Percentiles rank a stretch among this genome's conserved stretches.
Conservation (phyloP, 2,329 filamentous ascomycete species). For the Paraphoma chrysanthemicola region DNA sequence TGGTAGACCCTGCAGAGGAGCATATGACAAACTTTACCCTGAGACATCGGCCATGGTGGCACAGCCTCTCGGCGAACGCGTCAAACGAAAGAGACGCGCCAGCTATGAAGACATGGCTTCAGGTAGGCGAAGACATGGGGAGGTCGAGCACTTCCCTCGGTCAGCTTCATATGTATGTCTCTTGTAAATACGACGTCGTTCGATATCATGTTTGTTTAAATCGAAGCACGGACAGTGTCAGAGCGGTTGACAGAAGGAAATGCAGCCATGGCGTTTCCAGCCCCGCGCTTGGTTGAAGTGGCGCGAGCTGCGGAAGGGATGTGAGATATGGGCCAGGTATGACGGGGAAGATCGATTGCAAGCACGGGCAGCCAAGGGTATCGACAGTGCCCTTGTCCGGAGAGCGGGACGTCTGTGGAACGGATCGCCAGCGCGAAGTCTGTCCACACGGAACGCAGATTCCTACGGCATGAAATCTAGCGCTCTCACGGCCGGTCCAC, state of each 20-base stretch:
- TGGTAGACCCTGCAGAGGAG: slow-evolving; percentile 39
- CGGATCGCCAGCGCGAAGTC: slow-evolving; percentile 36
- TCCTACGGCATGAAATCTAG: slow-evolving; percentile 11
- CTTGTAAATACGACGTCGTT: background rate
- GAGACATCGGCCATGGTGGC: slow-evolving; percentile 41
- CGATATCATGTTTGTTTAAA: slow-evolving; percentile 5
- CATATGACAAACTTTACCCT: slow-evolving; percentile 41
- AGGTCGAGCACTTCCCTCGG: background rate
- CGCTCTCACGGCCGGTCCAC: slow-evolving; percentile 25
- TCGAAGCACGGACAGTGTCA: slow-evolving; percentile 11
- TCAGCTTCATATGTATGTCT: background rate
- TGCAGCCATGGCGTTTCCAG: slow-evolving; percentile 44
- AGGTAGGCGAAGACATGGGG: background rate
- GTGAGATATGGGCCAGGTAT: slow-evolving; percentile 43
- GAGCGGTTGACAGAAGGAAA: slow-evolving; percentile 18
- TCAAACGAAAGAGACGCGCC: slow-evolving; percentile 20
- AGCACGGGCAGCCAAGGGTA: slow-evolving; percentile 37
- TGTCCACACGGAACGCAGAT: slow-evolving; percentile 22
- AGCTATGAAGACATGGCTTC: slow-evolving; percentile 1
- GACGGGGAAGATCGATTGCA: slow-evolving; percentile 44
- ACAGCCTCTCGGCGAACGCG: slow-evolving; percentile 36
- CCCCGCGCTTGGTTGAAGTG: slow-evolving; percentile 33
- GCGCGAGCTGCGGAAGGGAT: slow-evolving; percentile 45
- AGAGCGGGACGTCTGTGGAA: slow-evolving; percentile 45
- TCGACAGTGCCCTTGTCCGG: slow-evolving; percentile 34